Conservation (phyloP, 805 yeast species). For the Teunomyces barrocoloradensis region DNA sequence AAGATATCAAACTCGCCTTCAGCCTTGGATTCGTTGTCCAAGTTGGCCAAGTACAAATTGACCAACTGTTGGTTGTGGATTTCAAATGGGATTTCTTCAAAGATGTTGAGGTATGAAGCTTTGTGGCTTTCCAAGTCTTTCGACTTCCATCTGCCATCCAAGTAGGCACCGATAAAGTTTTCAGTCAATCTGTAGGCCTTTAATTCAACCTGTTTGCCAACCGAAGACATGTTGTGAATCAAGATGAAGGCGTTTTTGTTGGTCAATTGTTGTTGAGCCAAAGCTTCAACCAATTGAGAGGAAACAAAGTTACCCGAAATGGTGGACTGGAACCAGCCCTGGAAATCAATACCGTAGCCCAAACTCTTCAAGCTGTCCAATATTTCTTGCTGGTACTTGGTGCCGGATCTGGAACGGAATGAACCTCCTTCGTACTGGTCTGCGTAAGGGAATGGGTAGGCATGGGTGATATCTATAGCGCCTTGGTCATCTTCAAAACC, state of each 20-base stretch:
- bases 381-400: slow-evolving; percentile 66
- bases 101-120: slow-evolving; percentile 61
- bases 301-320: slow-evolving; percentile 68
- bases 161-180: slow-evolving; percentile 53
- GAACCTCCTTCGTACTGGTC: slow-evolving; percentile 66
- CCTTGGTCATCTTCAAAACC: slow-evolving; percentile 66
- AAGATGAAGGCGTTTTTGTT: slow-evolving; percentile 56
- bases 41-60: slow-evolving; percentile 47
- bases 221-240: slow-evolving; percentile 69
- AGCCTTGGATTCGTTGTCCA: slow-evolving; percentile 15
- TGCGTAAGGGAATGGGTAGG: slow-evolving; percentile 66
- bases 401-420: slow-evolving; percentile 58
- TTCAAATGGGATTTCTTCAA: slow-evolving; percentile 67
- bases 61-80: slow-evolving; percentile 69
- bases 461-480: slow-evolving; percentile 51
- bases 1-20: slow-evolving; percentile 35
- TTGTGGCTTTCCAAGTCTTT: slow-evolving; percentile 59
- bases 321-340: slow-evolving; percentile 81
- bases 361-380: slow-evolving; percentile 58
- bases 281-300: slow-evolving; percentile 62
- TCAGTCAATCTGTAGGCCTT: slow-evolving; percentile 68
- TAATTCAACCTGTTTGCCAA: slow-evolving; percentile 62
- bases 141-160: slow-evolving; percentile 62
- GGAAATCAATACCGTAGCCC: slow-evolving; percentile 64
- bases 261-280: slow-evolving; percentile 60